Conservation (phyloP, 441 rosid species). For the Melastoma candidum region DNA sequence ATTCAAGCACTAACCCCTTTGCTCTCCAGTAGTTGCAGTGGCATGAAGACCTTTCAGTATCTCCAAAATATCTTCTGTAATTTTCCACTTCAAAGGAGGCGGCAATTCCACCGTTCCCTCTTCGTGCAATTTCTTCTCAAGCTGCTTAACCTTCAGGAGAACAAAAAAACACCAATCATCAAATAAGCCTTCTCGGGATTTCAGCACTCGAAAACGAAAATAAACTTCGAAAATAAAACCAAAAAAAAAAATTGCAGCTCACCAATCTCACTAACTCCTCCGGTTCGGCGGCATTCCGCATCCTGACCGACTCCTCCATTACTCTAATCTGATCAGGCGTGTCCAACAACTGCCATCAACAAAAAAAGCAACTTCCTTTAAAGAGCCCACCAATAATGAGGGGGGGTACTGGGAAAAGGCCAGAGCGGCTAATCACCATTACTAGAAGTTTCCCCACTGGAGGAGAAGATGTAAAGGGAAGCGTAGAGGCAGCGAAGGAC, state of each 20-base stretch:
- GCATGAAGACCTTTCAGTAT: constrained; percentile 39
- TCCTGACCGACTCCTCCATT: constrained; percentile 82
- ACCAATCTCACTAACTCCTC: constrained; percentile 56
- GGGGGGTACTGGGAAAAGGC: constrained; percentile 9
- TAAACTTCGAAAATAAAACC: not conserved
- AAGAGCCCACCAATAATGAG: not conserved
- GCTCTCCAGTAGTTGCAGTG: constrained; percentile 32
- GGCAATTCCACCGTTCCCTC: constrained; percentile 43
- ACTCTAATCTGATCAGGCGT: constrained; percentile 73
- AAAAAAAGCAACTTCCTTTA: not conserved
- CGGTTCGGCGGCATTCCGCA: constrained; percentile 70
- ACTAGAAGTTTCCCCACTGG: constrained; percentile 27
- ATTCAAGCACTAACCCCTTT: constrained; percentile 43
- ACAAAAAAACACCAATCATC: not conserved
- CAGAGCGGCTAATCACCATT: constrained; percentile 14
- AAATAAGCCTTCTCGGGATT: constrained; percentile 1
- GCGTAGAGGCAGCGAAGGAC: constrained; percentile 77
- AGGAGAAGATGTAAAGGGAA: constrained; percentile 68
- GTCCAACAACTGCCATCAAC: constrained; percentile 40
- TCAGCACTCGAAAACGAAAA: not conserved
- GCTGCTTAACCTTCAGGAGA: constrained; percentile 47
- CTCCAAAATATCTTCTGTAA: constrained; percentile 61
- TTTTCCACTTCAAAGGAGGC: constrained; percentile 36
- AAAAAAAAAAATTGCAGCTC: constrained; percentile 2
- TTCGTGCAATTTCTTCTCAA: constrained; percentile 33